Conservation (phyloP, 106 monocot species). For the Platanthera zijinensis region DNA sequence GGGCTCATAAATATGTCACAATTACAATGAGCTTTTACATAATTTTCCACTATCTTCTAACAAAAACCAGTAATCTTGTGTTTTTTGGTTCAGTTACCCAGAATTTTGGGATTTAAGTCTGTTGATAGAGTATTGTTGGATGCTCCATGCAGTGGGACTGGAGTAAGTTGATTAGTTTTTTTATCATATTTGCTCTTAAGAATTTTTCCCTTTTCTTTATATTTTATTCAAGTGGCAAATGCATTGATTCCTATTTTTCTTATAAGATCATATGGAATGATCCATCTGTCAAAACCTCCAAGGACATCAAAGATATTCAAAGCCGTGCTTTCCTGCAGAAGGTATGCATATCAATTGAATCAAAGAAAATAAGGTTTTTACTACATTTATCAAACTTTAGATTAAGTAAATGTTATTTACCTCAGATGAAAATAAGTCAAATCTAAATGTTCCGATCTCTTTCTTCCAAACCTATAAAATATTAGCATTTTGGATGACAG, state of each 20-base stretch:
- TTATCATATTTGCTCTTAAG: neutral
- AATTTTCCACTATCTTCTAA: too few relatives aligned
- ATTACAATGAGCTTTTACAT: too few relatives aligned
- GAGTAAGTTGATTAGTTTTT: conserved; percentile 39
- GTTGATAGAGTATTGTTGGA: conserved; percentile 96
- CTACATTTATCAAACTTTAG: neutral
- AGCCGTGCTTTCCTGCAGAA: conserved; percentile 90
- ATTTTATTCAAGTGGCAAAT: conserved; percentile 7
- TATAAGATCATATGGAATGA: conserved; percentile 81
- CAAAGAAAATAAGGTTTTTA: neutral
- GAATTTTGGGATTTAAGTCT: conserved; percentile 68
- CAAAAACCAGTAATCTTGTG: neutral
- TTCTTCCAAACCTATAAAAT: neutral
- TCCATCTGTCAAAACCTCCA: conserved; percentile 69
- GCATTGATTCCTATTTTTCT: conserved; percentile 8
- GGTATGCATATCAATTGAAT: conserved; percentile 29
- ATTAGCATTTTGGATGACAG: neutral
- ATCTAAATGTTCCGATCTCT: neutral
- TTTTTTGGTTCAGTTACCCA: conserved; percentile 54
- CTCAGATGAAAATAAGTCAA: neutral
- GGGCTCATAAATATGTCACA: too few relatives aligned
- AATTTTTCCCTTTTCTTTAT: neutral
- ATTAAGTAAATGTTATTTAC: neutral
- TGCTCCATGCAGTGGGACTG: conserved; percentile 97
- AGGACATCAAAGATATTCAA: conserved; percentile 67